Evolutionary conservation across 768 basidiomycete genomes (phyloP).

Genomic region (Boletus patriciae): DNA sequence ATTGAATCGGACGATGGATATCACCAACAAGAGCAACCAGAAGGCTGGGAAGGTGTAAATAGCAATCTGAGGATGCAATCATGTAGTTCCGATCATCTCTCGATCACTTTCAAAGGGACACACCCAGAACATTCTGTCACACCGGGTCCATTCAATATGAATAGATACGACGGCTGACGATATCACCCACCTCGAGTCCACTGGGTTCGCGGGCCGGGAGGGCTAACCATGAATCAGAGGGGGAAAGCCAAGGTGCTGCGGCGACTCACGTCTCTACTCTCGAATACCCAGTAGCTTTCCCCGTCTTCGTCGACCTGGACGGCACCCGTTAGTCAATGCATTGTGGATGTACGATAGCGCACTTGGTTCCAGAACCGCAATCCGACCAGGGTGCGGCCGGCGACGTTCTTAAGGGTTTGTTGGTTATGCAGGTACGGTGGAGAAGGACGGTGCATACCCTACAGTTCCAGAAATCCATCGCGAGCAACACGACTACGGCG

Average conservation of each 20-base stretch:
- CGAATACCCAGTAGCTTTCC: conserved; percentile 96
- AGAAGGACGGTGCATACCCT: conserved; percentile 49
- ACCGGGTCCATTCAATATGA: conserved; percentile 7
- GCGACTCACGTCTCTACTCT: conserved; percentile 83
- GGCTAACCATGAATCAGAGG: conserved; percentile 50
- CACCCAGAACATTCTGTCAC: conserved; percentile 89
- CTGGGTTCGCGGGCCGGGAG: conserved; percentile 81
- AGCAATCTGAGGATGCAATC: conserved; percentile 57
- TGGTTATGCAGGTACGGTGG: not conserved
- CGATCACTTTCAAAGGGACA: conserved; percentile 24
- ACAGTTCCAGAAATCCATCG: conserved; percentile 99
- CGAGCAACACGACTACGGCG: conserved; percentile 85
- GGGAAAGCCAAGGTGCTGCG: not conserved
- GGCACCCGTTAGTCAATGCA: conserved; percentile 1
- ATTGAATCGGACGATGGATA: conserved; percentile 87
- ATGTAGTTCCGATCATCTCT: conserved; percentile 14
- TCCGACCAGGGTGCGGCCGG: conserved; percentile 91
- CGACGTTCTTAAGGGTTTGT: conserved; percentile 67
- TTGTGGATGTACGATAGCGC: not conserved
- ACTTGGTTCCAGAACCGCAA: conserved; percentile 98
- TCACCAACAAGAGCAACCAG: conserved; percentile 84
- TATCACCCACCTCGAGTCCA: conserved; percentile 74
- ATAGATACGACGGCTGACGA: conserved; percentile 4
- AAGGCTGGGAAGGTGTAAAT: conserved; percentile 86
- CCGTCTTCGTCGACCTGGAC: conserved; percentile 91